Percentiles rank a stretch among this genome's conserved stretches.
These are phyloP conservation scores for Kwoniella newhampshirensis DNA, from an alignment of 768 basidiomycete species.

Conservation along the genomic window DNA sequence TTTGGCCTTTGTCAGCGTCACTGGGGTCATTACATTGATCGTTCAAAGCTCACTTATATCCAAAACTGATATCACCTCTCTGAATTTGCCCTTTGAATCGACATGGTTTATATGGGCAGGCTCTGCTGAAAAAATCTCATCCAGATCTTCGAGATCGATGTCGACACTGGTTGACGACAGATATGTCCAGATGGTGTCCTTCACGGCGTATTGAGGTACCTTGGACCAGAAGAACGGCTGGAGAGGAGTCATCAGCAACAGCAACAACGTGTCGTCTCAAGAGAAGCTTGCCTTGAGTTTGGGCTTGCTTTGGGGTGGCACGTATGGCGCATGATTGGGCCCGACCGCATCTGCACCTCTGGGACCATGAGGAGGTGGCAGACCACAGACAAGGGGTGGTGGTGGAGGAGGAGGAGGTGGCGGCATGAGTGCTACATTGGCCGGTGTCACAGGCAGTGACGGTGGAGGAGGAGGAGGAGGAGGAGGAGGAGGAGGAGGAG, in stretches of 20 bases:
- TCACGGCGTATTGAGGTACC: conserved; percentile 57
- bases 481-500: conserved; percentile 23
- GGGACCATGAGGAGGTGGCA: conserved; percentile 15
- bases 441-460: conserved; percentile 11
- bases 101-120: conserved; percentile 49
- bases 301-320: conserved; percentile 44
- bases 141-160: conserved; percentile 65
- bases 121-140: conserved; percentile 66
- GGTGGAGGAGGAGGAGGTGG: conserved; percentile 37
- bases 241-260: too few species aligned
- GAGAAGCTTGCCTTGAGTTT: conserved; percentile 35
- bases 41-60: conserved; percentile 60
- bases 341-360: conserved; percentile 48
- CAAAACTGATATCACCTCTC: conserved; percentile 65
- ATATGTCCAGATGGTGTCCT: conserved; percentile 71
- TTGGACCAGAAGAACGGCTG: conserved; percentile 92
- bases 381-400: conserved; percentile 27
- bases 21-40: too few species aligned
- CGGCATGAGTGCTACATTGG: conserved; percentile 1
- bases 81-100: conserved; percentile 58
- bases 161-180: conserved; percentile 43
- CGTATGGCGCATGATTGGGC: too few species aligned
- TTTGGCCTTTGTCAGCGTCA: not conserved
- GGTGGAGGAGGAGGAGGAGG: conserved; percentile 42
- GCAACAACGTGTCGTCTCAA: not conserved